These are phyloP conservation scores for Lophiotrema nucula DNA, from an alignment of 495 filamentous ascomycete genomes.

Conservation along the genomic window DNA sequence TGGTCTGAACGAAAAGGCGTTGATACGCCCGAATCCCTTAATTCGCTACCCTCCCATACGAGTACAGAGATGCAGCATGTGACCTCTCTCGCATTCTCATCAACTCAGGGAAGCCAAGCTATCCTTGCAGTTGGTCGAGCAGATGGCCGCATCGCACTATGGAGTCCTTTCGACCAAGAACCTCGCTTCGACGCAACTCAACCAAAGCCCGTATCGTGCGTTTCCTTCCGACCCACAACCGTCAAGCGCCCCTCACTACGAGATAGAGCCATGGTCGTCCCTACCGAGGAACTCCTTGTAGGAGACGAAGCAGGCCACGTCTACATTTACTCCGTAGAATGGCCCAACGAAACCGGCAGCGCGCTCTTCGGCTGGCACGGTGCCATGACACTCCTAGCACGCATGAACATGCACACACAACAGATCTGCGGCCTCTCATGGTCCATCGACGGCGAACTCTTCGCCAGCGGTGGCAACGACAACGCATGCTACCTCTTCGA, in stretches of 20 bases:
- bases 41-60: constrained; percentile 16
- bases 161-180: constrained; percentile 57
- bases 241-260: constrained; percentile 41
- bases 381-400: constrained; percentile 70
- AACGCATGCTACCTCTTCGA: constrained; percentile 85
- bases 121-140: constrained; percentile 86
- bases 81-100: constrained; percentile 87
- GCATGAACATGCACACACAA: constrained; percentile 77
- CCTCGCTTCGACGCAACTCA: constrained; percentile 75
- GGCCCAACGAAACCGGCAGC: constrained; percentile 55
- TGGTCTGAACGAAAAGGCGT: constrained; percentile 77
- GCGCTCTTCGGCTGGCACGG: constrained; percentile 68
- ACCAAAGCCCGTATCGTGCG: constrained; percentile 68
- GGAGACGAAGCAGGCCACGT: constrained; percentile 84
- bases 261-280: constrained; percentile 38
- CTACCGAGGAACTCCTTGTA: constrained; percentile 78
- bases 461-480: constrained; percentile 91
- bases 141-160: constrained; percentile 61
- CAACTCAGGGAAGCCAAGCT: constrained; percentile 66
- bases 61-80: constrained; percentile 47
- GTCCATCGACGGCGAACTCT: constrained; percentile 71
- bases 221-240: constrained; percentile 62
- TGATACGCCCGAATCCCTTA: constrained; percentile 48
- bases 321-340: constrained; percentile 88
- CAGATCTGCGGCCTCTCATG: constrained; percentile 92